Base-by-base conservation (phyloP, 257 asterid genomes). In the Jaltomata sinuosa region DNA sequence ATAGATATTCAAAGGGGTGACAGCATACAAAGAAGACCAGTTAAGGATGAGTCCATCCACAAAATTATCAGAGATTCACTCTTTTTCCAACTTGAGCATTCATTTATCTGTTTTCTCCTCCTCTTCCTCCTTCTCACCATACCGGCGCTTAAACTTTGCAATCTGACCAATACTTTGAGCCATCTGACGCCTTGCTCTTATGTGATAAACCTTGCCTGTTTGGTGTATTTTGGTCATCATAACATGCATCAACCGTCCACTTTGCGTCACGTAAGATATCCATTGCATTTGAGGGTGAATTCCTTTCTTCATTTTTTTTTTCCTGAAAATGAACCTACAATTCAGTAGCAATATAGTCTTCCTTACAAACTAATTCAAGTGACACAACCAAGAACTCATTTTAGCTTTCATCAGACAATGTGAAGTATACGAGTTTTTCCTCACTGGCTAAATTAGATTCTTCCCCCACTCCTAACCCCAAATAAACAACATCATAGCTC, bases 271-370 rank as follows among this genome's bases (percentile, higher is more conserved):
- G 12, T 93, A 93, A 4, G 95, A 89, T 88, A 92, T 91, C 95
- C 97, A 93, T 78, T 92, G 97, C 92, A 92, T 72, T 87, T 92
- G 97, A 38, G 97, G 94, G 84, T 93, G 97, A 83, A 92, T 85
- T 77, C 97, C 97, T 86, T 93, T 93, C 93, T 90, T 92, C 97
- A 93, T 82, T 49, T 79, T 25, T 89, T 84, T 83, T 84, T 53
- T 42, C 90, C 90, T 86, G 47, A 79, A 79, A 19, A 85, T 47
- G 9, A 76, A 69, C 32, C 84, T 89, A 87, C 64, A 83, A 54
- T n/a, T 45, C 77, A 38, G 67, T 45, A 50, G 15, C 31, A 55
- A 47, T 21, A 25, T 16, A 74, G 3, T 45, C n/a, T 45, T 8
- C 22, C 40, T 74, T 22, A 25, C 57, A 25, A 14, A 45, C 79